Percentiles rank a stretch among this genome's conserved stretches.
Conservation (phyloP, 192 early-diverging fungal genomes). For the Coemansia sp. region DNA sequence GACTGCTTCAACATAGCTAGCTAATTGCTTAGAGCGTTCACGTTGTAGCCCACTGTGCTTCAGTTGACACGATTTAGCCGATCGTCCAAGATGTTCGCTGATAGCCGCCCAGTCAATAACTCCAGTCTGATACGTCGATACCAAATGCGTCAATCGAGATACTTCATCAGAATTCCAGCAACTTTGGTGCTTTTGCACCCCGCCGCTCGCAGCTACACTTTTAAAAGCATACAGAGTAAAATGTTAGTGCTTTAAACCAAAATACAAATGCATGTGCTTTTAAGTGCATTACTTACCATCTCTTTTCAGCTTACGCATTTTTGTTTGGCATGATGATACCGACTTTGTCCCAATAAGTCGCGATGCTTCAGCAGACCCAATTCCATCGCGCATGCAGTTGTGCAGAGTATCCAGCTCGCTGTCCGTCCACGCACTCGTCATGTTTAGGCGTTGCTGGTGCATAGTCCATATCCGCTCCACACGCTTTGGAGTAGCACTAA, state of each 20-base stretch:
- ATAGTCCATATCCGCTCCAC: not conserved
- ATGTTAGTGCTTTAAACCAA: not conserved
- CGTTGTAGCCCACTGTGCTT: not conserved
- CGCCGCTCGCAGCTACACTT: not conserved
- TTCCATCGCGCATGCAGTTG: not conserved
- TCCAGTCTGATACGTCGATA: not conserved
- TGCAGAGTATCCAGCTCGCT: not conserved
- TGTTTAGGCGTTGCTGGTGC: not conserved
- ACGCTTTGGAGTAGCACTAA: not conserved
- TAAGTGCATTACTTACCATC: not conserved
- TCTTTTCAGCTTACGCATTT: not conserved
- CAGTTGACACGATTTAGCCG: not conserved
- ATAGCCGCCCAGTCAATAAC: not conserved
- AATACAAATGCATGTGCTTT: not conserved
- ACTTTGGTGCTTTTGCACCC: not conserved
- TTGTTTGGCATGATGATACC: not conserved
- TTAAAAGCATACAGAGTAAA: too few relatives aligned
- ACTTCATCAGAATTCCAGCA: not conserved
- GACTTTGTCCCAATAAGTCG: not conserved
- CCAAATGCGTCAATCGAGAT: not conserved
- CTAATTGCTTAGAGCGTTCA: not conserved
- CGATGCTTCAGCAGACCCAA: not conserved
- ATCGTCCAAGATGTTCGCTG: conserved; percentile 1
- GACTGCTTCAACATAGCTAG: not conserved
- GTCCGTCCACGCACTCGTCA: not conserved